These are phyloP conservation scores for sunflower (Helianthus annuus) DNA, from an alignment of 129 eudicot genomes.

Conservation along the genomic window DNA sequence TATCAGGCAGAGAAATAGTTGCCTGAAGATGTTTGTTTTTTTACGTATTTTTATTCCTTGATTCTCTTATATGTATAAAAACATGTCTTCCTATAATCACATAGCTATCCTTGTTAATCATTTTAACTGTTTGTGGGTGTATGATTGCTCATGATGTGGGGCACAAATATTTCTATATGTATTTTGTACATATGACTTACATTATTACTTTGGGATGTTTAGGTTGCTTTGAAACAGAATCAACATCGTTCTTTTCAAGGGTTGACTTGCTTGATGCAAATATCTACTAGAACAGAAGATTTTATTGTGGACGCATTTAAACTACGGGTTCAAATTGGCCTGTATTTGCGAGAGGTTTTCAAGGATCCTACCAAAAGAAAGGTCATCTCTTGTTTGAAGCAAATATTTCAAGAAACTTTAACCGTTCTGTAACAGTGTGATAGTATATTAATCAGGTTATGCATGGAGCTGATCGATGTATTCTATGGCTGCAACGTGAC, in stretches of 20 bases:
- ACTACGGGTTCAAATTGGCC: constrained; percentile 79
- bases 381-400: constrained; percentile 39
- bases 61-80: neutral
- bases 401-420: neutral
- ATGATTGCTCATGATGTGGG: neutral
- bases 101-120: too few species aligned
- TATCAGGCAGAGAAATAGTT: too few species aligned
- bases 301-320: constrained; percentile 88
- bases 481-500: constrained; percentile 89
- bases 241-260: constrained; percentile 95
- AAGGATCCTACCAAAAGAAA: constrained; percentile 85
- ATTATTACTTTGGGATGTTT: constrained; percentile 21
- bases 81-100: too few species aligned
- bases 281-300: constrained; percentile 91
- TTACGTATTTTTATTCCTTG: neutral
- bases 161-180: neutral
- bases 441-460: constrained; percentile 51
- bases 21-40: too few species aligned
- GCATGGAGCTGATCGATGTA: constrained; percentile 97
- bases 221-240: constrained; percentile 98
- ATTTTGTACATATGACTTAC: constrained; percentile 13
- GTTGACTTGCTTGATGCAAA: constrained; percentile 96
- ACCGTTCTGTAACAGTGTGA: neutral
- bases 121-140: neutral
- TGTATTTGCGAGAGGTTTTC: constrained; percentile 77